Evolutionary conservation across 1,139 yeast species (phyloP), one percentile per base, ranked within the genome.

Genomic region (Nakaseomyces delphensis): DNA sequence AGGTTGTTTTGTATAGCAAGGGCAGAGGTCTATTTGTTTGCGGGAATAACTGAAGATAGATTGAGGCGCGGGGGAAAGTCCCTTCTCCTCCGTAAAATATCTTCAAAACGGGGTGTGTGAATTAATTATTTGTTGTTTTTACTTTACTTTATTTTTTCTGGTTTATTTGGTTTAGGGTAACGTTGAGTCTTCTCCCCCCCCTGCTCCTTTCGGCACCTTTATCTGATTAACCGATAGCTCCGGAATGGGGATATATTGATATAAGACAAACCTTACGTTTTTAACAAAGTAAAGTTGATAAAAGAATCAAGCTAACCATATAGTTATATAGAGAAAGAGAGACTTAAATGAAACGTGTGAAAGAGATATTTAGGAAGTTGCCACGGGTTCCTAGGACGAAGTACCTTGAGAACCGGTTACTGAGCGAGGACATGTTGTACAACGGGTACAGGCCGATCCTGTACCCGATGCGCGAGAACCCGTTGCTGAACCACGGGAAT

Each of bases 311-410:
- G n/a, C n/a, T n/a, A n/a, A n/a, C n/a, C n/a, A n/a, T n/a, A n/a
- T n/a, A n/a, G n/a, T n/a, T n/a, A n/a, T n/a, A n/a, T n/a, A n/a
- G n/a, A n/a, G n/a, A n/a, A n/a, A 35, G 29, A 16, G 20, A 21
- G 35, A 31, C 13, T 11, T 3, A 31, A 18, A 33, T 33, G 37
- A 33, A 33, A 13, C 37, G 37, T 33, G 37, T 33, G 16, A 33
- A 11, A 13, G 37, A 33, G 37, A 33, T 33, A 33, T 54, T 54
- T 42, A 49, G 56, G 40, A 42, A 45, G 23, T 44, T 60, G 33
- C 64, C 63, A 9, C 49, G 51, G 32, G 64, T 60, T 6, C 64
- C 63, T 5, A 56, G 56, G 35, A 59, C 64, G 6, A 54, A 51
- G 43, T 57, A 51, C 41, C 42, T 59, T 24, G 59, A 57, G 36